phyloP scores from a whole-genome alignment of 768 basidiomycete genomes.

The Fomitopsis pulvina region DNA sequence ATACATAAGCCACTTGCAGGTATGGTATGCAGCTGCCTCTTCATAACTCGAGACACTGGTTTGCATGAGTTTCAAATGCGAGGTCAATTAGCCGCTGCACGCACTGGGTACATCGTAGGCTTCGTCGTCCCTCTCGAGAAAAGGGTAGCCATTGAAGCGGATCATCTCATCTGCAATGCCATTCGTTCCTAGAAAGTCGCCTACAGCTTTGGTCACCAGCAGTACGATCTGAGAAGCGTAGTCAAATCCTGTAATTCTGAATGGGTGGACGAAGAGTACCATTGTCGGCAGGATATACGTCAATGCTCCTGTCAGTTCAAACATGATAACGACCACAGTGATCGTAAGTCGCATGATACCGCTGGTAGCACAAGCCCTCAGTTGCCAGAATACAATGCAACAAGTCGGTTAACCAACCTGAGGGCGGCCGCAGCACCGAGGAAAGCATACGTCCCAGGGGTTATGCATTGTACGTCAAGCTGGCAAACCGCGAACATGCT shows the following conservation, averaged over 20 bases:
- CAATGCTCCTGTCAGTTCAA: slow-evolving; percentile 93
- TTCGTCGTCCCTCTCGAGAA: slow-evolving; percentile 93
- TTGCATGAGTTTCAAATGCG: background rate
- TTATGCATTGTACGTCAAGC: slow-evolving; percentile 93
- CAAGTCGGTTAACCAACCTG: slow-evolving; percentile 42
- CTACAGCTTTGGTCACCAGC: slow-evolving; percentile 93
- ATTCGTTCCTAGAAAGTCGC: slow-evolving; percentile 86
- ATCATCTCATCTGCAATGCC: slow-evolving; percentile 99
- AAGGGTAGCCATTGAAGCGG: slow-evolving; percentile 94
- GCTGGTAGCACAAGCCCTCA: slow-evolving; percentile 32
- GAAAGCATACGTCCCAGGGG: slow-evolving; percentile 97
- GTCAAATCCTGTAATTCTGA: slow-evolving; percentile 9
- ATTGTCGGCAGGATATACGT: slow-evolving; percentile 98
- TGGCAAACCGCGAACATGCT: slow-evolving; percentile 88
- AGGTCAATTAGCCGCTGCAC: background rate
- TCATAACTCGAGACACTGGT: slow-evolving; percentile 87
- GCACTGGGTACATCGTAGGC: slow-evolving; percentile 86
- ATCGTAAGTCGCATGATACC: slow-evolving; percentile 97
- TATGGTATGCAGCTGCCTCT: slow-evolving; percentile 67
- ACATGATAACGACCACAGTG: slow-evolving; percentile 98
- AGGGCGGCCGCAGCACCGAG: slow-evolving; percentile 94
- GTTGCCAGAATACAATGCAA: background rate
- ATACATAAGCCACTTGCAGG: slow-evolving; percentile 71
- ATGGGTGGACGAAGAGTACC: slow-evolving; percentile 40
- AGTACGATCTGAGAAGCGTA: slow-evolving; percentile 71